These are phyloP conservation scores for Pinguiococcus pyrenoidosus DNA, from an alignment of 108 stramenopile species.

Conservation along the genomic window DNA sequence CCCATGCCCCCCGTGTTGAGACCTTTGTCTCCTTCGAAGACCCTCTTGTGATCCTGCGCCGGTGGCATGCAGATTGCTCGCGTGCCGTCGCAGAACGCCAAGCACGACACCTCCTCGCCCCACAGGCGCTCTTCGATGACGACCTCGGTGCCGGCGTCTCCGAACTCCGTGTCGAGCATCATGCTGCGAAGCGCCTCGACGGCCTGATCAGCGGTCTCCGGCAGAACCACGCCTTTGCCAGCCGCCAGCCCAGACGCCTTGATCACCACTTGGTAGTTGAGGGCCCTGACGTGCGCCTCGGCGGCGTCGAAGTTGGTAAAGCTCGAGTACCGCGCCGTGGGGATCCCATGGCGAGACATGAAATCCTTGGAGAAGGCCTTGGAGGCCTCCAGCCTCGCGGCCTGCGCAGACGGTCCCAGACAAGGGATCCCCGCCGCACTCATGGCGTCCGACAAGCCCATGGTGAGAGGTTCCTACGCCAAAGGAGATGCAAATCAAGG, in stretches of 20 bases:
- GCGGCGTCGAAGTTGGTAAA: conserved; percentile 57
- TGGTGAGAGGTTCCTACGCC: background rate
- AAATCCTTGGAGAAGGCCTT: conserved; percentile 94
- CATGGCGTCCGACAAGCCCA: conserved; percentile 40
- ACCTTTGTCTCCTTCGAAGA: conserved; percentile 74
- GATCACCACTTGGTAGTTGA: conserved; percentile 72
- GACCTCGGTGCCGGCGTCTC: conserved; percentile 66
- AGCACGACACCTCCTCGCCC: conserved; percentile 79
- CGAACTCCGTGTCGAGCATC: conserved; percentile 60
- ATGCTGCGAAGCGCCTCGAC: conserved; percentile 69
- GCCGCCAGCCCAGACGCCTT: conserved; percentile 92
- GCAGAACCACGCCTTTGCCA: conserved; percentile 89
- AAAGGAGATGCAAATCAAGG: too few species aligned
- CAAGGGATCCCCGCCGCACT: conserved; percentile 46
- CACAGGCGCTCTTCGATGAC: conserved; percentile 85
- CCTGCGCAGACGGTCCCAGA: conserved; percentile 74
- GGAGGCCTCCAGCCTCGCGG: conserved; percentile 77
- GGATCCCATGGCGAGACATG: conserved; percentile 65
- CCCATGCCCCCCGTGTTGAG: conserved; percentile 97
- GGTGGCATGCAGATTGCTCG: conserved; percentile 32
- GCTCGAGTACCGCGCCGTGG: conserved; percentile 71
- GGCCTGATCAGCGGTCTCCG: conserved; percentile 62
- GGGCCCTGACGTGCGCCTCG: conserved; percentile 42
- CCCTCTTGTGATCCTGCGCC: conserved; percentile 73
- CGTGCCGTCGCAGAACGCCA: conserved; percentile 80